A percentile compares a stretch with the other conserved stretches of the same genome.
Evolutionary conservation across 495 filamentous ascomycete species (phyloP).

Genomic region (Neurospora sp.): DNA sequence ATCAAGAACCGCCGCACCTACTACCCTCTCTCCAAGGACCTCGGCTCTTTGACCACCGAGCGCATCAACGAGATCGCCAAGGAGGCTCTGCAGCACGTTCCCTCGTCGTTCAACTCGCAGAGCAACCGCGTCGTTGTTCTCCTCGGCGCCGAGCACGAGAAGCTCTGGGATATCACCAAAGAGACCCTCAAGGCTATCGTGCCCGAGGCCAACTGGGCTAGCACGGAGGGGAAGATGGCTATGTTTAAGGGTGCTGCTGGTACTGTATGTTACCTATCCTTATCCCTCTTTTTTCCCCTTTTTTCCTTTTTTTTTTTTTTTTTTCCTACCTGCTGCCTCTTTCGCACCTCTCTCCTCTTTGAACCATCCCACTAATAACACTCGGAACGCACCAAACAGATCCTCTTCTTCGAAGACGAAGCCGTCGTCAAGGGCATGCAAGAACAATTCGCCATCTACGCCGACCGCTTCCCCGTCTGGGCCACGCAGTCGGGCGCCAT

Average conservation of each 20-base stretch:
- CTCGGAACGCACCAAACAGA: constrained; percentile 18
- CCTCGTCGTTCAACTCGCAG: constrained; percentile 58
- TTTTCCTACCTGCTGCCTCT: not conserved
- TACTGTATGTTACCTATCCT: constrained; percentile 33
- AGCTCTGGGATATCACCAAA: constrained; percentile 50
- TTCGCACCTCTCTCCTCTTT: not conserved
- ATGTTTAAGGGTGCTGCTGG: constrained; percentile 49
- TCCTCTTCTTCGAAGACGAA: constrained; percentile 57
- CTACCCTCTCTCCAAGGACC: constrained; percentile 50
- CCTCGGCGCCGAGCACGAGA: constrained; percentile 52
- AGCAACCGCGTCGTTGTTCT: constrained; percentile 50
- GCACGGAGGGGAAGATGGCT: constrained; percentile 37
- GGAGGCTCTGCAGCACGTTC: constrained; percentile 43
- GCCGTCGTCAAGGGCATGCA: constrained; percentile 39
- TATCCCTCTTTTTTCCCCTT: not conserved
- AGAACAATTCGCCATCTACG: constrained; percentile 44
- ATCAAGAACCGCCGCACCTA: constrained; percentile 46
- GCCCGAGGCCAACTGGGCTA: constrained; percentile 40
- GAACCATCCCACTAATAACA: constrained; percentile 2
- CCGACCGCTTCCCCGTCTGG: constrained; percentile 51
- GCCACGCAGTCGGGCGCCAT: constrained; percentile 53
- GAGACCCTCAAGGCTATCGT: constrained; percentile 47
- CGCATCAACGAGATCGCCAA: constrained; percentile 48
- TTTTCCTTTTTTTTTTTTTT: no score
- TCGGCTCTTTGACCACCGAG: constrained; percentile 33